A percentile compares a stretch with the other conserved stretches of the same genome.
These are phyloP conservation scores for Heterobasidion annosum DNA, from an alignment of 1,284 basidiomycete species.

Conservation along the genomic window DNA sequence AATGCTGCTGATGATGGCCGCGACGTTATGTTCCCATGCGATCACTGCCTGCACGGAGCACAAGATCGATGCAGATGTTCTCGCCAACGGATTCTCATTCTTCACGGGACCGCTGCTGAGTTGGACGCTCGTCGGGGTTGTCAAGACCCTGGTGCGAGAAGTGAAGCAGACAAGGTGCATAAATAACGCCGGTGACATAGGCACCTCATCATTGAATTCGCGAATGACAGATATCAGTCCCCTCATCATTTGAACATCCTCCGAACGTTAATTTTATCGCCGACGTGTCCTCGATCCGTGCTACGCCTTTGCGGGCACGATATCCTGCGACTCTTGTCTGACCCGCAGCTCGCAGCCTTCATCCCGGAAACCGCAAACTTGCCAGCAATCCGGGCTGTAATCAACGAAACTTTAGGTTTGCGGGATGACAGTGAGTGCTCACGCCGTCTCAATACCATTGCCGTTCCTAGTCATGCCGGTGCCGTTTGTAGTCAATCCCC, in stretches of 20 bases:
- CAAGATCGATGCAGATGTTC: conserved; percentile 54
- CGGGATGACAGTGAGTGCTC: conserved; percentile 27
- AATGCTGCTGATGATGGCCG: conserved; percentile 53
- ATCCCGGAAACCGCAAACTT: conserved; percentile 27
- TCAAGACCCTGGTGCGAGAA: conserved; percentile 54
- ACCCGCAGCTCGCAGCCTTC: conserved; percentile 14
- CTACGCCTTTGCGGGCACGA: conserved; percentile 51
- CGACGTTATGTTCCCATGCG: conserved; percentile 56
- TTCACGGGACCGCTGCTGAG: conserved; percentile 63
- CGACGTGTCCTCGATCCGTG: conserved; percentile 57
- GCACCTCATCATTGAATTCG: background rate
- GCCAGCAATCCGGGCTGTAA: conserved; percentile 30
- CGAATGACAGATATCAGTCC: conserved; percentile 26
- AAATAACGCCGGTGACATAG: conserved; percentile 2
- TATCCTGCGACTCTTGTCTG: conserved; percentile 41
- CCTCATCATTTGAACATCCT: conserved; percentile 50
- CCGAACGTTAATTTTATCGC: conserved; percentile 52
- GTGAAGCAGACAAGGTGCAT: conserved; percentile 49
- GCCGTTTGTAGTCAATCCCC: conserved; percentile 4
- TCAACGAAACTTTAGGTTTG: conserved; percentile 32
- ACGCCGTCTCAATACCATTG: background rate
- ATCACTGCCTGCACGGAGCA: conserved; percentile 36
- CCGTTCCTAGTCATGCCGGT: background rate
- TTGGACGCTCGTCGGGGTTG: conserved; percentile 71
- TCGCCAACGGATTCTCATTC: conserved; percentile 69